phyloP scores from a whole-genome alignment of 805 yeast genomes.

The Naumovozyma castellii region DNA sequence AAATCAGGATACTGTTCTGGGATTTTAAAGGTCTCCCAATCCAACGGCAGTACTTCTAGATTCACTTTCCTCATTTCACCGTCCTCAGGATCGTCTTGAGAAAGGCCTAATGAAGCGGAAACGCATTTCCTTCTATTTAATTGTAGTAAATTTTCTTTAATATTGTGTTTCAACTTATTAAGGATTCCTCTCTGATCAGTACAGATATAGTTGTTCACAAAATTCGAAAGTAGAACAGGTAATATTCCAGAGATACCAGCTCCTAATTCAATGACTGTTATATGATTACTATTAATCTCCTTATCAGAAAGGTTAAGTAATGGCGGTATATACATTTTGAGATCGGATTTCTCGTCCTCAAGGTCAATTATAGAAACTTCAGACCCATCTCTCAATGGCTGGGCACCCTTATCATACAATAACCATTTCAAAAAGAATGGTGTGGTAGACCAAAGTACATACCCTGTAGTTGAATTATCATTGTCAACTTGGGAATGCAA shows the following conservation, averaged over 20 bases:
- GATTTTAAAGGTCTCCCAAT: conserved; percentile 25
- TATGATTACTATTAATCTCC: background rate
- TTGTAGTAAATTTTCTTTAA: conserved; percentile 19
- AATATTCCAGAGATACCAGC: conserved; percentile 27
- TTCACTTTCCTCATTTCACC: conserved; percentile 1
- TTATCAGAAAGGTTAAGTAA: background rate
- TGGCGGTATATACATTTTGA: conserved; percentile 1
- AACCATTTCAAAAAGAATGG: conserved; percentile 29
- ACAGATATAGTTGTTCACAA: conserved; percentile 20
- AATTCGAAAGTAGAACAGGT: conserved; percentile 22
- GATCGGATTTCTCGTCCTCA: background rate
- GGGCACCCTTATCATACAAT: conserved; percentile 17
- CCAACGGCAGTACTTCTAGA: conserved; percentile 21
- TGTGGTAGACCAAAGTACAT: conserved; percentile 30
- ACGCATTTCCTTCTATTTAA: conserved; percentile 13
- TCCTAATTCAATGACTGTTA: conserved; percentile 25
- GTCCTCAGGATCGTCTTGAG: background rate
- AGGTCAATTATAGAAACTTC: background rate
- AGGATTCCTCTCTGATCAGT: conserved; percentile 30
- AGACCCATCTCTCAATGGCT: conserved; percentile 13
- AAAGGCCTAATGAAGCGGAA: conserved; percentile 7
- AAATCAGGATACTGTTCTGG: conserved; percentile 3
- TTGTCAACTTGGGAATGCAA: conserved; percentile 24
- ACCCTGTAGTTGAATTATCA: conserved; percentile 31
- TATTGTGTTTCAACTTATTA: conserved; percentile 19